phyloP scores from a whole-genome alignment of 768 basidiomycete species.

The Calocybe indica region DNA sequence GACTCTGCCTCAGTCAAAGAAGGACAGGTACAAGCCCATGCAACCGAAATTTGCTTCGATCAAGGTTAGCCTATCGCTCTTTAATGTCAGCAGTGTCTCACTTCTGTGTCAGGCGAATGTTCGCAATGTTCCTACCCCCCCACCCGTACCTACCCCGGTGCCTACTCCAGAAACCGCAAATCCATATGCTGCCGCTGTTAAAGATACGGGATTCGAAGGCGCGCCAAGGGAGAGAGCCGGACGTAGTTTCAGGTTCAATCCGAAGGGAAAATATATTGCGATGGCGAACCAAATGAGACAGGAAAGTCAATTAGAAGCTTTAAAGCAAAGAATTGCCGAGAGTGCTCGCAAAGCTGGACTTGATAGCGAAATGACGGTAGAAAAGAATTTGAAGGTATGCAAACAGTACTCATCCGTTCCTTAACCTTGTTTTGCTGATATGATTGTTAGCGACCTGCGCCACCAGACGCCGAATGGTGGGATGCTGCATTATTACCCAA shows the following conservation, averaged over 20 bases:
- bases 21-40: conserved; percentile 96
- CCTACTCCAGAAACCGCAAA: conserved; percentile 50
- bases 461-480: conserved; percentile 97
- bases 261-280: conserved; percentile 87
- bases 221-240: conserved; percentile 67
- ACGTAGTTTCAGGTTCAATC: conserved; percentile 78
- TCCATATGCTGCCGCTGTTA: conserved; percentile 66
- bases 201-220: conserved; percentile 66
- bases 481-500: conserved; percentile 80
- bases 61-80: conserved; percentile 44
- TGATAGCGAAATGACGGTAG: conserved; percentile 88
- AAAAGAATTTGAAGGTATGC: conserved; percentile 81
- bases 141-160: conserved; percentile 36
- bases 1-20: conserved; percentile 62
- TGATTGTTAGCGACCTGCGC: conserved; percentile 60
- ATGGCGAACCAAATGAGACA: conserved; percentile 66
- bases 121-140: conserved; percentile 67
- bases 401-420: neutral
- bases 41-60: conserved; percentile 98
- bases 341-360: conserved; percentile 90
- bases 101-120: conserved; percentile 53
- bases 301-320: conserved; percentile 77
- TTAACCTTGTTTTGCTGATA: neutral
- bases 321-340: conserved; percentile 92
- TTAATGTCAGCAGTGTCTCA: neutral